Percentiles rank a stretch among this genome's conserved stretches.
Evolutionary conservation across 1,284 basidiomycete genomes (phyloP).

Genomic region (Ganoderma boninense): DNA sequence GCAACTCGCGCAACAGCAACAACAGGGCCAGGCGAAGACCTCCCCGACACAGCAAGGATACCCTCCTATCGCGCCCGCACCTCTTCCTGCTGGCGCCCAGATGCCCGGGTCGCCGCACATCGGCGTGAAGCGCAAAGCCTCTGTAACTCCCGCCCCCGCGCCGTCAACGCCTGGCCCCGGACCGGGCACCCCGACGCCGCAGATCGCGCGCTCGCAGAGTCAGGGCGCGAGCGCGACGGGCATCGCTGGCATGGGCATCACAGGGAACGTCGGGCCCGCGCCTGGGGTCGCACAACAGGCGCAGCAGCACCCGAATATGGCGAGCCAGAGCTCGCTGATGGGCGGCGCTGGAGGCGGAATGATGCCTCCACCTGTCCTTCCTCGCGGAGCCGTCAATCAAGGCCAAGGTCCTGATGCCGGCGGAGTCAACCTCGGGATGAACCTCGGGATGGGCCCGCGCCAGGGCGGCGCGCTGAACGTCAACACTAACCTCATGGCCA

Average conservation of each 20-base stretch:
- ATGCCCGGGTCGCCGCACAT: conserved; percentile 35
- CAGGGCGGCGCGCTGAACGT: conserved; percentile 21
- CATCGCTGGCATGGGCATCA: conserved; percentile 33
- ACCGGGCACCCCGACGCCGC: conserved; percentile 16
- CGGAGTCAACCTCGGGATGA: conserved; percentile 16
- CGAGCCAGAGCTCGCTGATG: conserved; percentile 18
- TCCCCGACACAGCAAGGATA: conserved; percentile 35
- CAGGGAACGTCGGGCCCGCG: conserved; percentile 29
- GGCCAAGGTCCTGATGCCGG: background rate
- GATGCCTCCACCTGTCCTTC: conserved; percentile 30
- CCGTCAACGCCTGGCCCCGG: conserved; percentile 11
- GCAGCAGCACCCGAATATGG: background rate
- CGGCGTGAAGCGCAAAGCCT: conserved; percentile 36
- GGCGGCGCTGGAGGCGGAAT: conserved; percentile 30
- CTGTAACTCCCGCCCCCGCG: conserved; percentile 32
- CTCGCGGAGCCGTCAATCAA: conserved; percentile 10
- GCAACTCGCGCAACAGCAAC: conserved; percentile 28
- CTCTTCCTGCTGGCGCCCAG: conserved; percentile 24
- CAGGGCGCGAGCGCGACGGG: conserved; percentile 27
- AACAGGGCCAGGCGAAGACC: conserved; percentile 22
- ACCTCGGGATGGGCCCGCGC: conserved; percentile 11
- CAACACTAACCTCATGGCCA: conserved; percentile 26
- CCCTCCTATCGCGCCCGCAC: conserved; percentile 40
- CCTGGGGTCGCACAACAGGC: background rate
- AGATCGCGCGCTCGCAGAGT: conserved; percentile 28